Evolutionary conservation across 257 asterid species (phyloP).

Genomic region (Fraxinus cuspidata): DNA sequence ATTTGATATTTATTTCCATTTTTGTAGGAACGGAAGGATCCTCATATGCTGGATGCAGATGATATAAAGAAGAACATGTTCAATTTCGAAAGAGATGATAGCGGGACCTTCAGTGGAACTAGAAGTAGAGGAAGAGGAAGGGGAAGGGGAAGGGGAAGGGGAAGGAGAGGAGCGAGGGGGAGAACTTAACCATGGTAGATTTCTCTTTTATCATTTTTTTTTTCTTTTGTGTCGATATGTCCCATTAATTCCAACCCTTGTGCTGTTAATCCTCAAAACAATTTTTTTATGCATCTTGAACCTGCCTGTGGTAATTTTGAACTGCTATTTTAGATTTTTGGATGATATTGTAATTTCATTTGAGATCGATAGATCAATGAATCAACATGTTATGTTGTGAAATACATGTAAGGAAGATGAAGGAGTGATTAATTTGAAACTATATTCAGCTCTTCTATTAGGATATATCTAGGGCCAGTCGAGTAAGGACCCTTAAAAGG

Average conservation of each 20-base stretch:
- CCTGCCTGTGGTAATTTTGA: neutral
- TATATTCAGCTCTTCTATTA: too few relatives aligned
- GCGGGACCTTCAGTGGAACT: conserved; percentile 34
- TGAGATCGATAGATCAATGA: neutral
- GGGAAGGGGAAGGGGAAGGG: conserved; percentile 61
- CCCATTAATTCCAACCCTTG: conserved; percentile 22
- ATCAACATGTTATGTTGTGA: neutral
- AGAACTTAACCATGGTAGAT: conserved; percentile 30
- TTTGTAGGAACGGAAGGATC: conserved; percentile 51
- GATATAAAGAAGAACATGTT: conserved; percentile 76
- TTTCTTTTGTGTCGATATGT: neutral
- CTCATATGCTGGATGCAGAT: conserved; percentile 50
- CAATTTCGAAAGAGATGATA: conserved; percentile 61
- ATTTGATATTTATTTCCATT: conserved; percentile 23
- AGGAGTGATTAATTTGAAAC: neutral
- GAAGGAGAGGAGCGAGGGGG: conserved; percentile 51
- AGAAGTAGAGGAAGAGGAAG: conserved; percentile 68
- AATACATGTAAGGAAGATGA: neutral
- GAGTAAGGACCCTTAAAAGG: too few relatives aligned
- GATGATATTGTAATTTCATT: neutral
- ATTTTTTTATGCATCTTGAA: neutral
- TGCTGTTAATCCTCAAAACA: conserved; percentile 13
- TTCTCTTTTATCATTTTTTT: conserved; percentile 10
- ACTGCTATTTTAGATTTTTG: neutral
- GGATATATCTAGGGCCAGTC: too few relatives aligned